Evolutionary conservation across 2,329 filamentous ascomycete genomes (phyloP), one percentile per base, ranked within the genome.

Genomic region (Pseudomassariella vexata): DNA sequence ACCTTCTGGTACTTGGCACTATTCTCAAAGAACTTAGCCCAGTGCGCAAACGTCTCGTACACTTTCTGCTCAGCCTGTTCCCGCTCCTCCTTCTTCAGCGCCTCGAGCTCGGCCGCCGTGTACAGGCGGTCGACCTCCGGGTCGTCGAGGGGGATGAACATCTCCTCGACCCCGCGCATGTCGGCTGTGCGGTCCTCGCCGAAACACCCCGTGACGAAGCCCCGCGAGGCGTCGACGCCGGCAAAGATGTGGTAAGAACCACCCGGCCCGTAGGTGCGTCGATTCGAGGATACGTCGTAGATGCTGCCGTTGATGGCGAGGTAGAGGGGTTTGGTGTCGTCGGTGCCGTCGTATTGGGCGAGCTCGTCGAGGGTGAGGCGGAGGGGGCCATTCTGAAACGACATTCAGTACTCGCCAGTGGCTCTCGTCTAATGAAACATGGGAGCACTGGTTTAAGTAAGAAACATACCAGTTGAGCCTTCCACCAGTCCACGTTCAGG

Each of bases 151-250:
- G 78, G 78, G 7, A 90, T 55, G 60, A 78, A 96, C 75, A 94
- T 92, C 41, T 80, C 73, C 63, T 96, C 92, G 5, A 86, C 82
- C 27, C 92, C 92, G 39, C 85, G 76, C 56, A 95, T 64, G 62
- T 98, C 92, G 4, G 84, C 72, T 2, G 81, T 92, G 19, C 80
- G 68, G 66, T 98, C 92, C 42, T 87, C 82, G 23, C 76, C 66
- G 63, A 98, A 98, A 59, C 92, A 98, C 12, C 86, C 87, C 3
- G 92, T 96, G 8, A 98, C 79, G 59, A 88, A 98, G 14, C 82
- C 87, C 29, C 92, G 82, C 10, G 84, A 79, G 20, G 90, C 89
- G 60, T 98, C 92, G 40, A 73, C 72, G 39, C 90, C 92, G 0
- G 88, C 77, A 58, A 98, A 95, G 62, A 83, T 81, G 50, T 80